Base-by-base conservation (phyloP, 192 early-diverging fungal genomes). In the Rhizophagus clarus region DNA sequence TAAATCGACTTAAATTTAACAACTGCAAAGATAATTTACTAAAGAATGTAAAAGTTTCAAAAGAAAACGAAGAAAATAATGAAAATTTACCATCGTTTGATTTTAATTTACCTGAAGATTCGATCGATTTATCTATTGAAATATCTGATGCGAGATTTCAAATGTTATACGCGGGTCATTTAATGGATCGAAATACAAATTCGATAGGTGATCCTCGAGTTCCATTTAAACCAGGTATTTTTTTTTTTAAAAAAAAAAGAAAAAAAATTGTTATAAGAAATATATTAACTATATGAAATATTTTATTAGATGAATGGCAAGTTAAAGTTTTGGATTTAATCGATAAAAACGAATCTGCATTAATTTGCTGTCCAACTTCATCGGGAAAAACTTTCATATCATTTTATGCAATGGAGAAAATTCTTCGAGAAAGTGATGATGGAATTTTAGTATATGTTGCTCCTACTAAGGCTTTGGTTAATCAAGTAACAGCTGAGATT, bases 351-450 rank as follows among this genome's bases (percentile, higher is more conserved):
- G 83, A 88, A 26, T 85, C 83, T 12, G 79, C 84, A 5, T 77
- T 88, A 5, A 76, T 88, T 15, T 74, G 82, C 22, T 85, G 85
- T 32, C 86, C 86, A 15, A 87, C 86, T 32, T 85, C 83, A 10
- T 71, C 81, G 4, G 86, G 86, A 14, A 87, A 87, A 56, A 87
- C 86, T 3, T 87, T 88, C 77, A 82, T 88, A 49, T 79, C 86
- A 15, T 87, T 81, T 67, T 87, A 87, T 84, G 85, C 86, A 3
- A 87, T 87, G 76, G 86, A 87, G 60, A 83, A 87, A 60, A 79
- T 88, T 67, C 68, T 87, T 66, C 47, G 80, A 8, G 82, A 80
- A 11, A 64, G 60, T 68, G 77, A 84, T 75, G 85, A 86, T 42
- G 83, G 64, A 42, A 42, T 81, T 11, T 61, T 80, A 15, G 60